phyloP scores from a whole-genome alignment of 1,284 basidiomycete species.

The Phellopilus nigrolimitatus region DNA sequence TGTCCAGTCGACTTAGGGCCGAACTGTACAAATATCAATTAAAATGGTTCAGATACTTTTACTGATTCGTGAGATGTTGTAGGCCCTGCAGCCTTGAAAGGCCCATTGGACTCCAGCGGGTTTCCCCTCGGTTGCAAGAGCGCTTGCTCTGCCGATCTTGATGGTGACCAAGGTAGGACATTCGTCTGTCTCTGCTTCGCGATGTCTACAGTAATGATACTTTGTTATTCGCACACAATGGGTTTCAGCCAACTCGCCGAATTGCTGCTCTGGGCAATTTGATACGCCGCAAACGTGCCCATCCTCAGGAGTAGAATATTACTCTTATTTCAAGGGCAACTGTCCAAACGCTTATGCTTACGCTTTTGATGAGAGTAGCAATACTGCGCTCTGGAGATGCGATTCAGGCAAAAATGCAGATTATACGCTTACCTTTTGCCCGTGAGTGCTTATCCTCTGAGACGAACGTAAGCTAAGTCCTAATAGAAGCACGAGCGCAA shows the following conservation, averaged over 20 bases:
- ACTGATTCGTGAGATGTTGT: not conserved
- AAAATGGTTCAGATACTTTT: not conserved
- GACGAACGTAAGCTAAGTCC: too few species aligned
- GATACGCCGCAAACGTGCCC: constrained; percentile 48
- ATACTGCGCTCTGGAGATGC: constrained; percentile 52
- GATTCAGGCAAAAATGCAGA: constrained; percentile 36
- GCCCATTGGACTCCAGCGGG: constrained; percentile 47
- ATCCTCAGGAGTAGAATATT: constrained; percentile 43
- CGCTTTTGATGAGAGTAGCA: constrained; percentile 50
- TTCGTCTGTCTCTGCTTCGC: too few species aligned
- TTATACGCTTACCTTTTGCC: constrained; percentile 56
- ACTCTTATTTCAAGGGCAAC: constrained; percentile 50
- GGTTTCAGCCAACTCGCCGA: constrained; percentile 31
- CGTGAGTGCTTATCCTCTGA: constrained; percentile 22
- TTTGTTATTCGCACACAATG: not conserved
- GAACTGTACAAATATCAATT: constrained; percentile 31
- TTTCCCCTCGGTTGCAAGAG: constrained; percentile 53
- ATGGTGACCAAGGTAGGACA: constrained; percentile 36
- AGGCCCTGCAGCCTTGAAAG: constrained; percentile 49
- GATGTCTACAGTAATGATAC: not conserved
- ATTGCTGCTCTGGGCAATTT: constrained; percentile 54
- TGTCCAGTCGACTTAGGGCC: constrained; percentile 54
- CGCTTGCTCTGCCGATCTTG: constrained; percentile 52
- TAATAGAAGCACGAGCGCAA: too few species aligned
- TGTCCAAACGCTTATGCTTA: constrained; percentile 56